Evolutionary conservation across 768 basidiomycete genomes (phyloP).

Genomic region (Mycena rosella): DNA sequence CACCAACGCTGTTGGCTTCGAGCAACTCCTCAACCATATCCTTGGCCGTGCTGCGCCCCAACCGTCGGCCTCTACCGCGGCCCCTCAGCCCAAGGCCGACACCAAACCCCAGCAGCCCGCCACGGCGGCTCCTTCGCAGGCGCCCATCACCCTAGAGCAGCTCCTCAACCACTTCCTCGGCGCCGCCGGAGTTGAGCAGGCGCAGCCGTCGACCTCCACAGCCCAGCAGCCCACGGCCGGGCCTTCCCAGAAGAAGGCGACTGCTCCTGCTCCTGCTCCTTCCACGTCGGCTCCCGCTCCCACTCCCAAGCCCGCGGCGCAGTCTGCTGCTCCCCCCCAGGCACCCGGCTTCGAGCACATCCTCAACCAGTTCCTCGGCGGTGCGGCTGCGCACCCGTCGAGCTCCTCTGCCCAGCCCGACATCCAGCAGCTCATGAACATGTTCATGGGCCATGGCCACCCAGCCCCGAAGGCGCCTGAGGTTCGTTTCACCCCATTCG

Average conservation of each 20-base stretch:
- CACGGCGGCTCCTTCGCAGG: too few species aligned
- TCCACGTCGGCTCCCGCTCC: background rate
- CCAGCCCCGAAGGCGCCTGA: conserved; percentile 11
- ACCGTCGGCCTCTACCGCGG: background rate
- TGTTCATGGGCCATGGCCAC: conserved; percentile 23
- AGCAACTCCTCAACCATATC: conserved; percentile 13
- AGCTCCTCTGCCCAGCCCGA: background rate
- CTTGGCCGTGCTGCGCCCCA: background rate
- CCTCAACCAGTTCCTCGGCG: conserved; percentile 22
- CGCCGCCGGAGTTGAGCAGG: background rate
- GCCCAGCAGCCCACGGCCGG: background rate
- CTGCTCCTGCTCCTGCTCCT: conserved; percentile 2
- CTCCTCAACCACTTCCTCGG: conserved; percentile 1
- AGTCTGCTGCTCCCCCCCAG: background rate
- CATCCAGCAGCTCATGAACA: conserved; percentile 29
- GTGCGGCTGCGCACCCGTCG: background rate
- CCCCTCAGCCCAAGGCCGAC: conserved; percentile 2
- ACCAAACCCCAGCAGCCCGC: background rate
- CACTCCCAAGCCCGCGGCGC: background rate
- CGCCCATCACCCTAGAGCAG: background rate
- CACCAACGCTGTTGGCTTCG: background rate
- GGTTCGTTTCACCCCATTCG: conserved; percentile 11
- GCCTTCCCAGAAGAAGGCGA: conserved; percentile 9
- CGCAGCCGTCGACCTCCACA: background rate
- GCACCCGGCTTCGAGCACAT: background rate